Evolutionary conservation across 2,329 filamentous ascomycete species (phyloP).

Genomic region (Mariannaea elegans): DNA sequence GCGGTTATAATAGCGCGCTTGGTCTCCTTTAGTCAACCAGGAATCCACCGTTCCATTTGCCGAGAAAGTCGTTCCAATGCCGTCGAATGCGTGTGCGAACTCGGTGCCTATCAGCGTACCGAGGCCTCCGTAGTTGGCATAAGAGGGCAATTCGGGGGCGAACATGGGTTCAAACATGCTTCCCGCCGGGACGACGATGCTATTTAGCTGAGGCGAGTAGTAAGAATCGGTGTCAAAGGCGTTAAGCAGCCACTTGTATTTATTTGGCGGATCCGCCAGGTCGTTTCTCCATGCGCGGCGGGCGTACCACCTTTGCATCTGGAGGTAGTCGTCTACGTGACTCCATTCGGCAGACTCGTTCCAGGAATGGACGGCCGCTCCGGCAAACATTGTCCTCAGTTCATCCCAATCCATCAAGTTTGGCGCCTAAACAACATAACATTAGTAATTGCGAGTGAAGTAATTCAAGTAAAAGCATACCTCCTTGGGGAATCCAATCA

Average conservation of each 20-base stretch:
- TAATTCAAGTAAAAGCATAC: background rate
- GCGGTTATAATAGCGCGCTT: background rate
- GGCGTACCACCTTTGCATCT: slow-evolving; percentile 18
- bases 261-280: slow-evolving; percentile 3
- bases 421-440: background rate
- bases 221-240: slow-evolving; percentile 5
- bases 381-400: slow-evolving; percentile 14
- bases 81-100: slow-evolving; percentile 25
- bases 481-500: slow-evolving; percentile 9
- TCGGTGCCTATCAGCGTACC: slow-evolving; percentile 23
- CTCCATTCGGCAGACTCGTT: slow-evolving; percentile 7
- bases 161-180: slow-evolving; percentile 21
- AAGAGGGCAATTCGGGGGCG: slow-evolving; percentile 10
- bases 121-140: slow-evolving; percentile 22
- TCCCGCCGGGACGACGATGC: slow-evolving; percentile 25
- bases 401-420: slow-evolving; percentile 6
- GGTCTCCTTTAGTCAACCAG: slow-evolving; percentile 33
- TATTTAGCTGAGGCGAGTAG: slow-evolving; percentile 25
- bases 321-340: slow-evolving; percentile 27
- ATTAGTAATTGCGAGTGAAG: background rate
- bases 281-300: slow-evolving; percentile 14
- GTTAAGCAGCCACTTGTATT: slow-evolving; percentile 5
- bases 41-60: slow-evolving; percentile 69
- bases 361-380: background rate
- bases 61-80: slow-evolving; percentile 15